phyloP scores from a whole-genome alignment of 495 filamentous ascomycete species.

The Penicillium longicatenatum region DNA sequence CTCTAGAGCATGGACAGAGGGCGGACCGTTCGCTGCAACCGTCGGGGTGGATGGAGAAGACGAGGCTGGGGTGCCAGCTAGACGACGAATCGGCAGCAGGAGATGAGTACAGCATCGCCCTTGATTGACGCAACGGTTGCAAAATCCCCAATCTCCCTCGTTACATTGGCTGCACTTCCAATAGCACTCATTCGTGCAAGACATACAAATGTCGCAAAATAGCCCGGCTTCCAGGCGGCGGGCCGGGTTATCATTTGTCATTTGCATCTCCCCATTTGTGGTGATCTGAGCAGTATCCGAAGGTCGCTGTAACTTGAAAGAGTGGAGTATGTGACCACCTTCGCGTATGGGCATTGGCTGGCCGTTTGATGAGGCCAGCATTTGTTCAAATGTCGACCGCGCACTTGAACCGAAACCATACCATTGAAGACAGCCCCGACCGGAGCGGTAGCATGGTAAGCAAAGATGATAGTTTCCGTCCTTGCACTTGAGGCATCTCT shows the following conservation, averaged over 20 bases:
- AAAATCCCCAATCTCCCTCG: conserved; percentile 91
- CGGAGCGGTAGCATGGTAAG: conserved; percentile 70
- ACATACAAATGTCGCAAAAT: conserved; percentile 77
- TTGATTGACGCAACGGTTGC: conserved; percentile 76
- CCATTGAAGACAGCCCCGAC: conserved; percentile 78
- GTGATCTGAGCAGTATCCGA: conserved; percentile 31
- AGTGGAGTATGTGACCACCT: conserved; percentile 65
- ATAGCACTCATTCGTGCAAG: conserved; percentile 72
- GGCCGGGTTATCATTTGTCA: conserved; percentile 65
- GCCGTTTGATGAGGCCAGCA: conserved; percentile 42
- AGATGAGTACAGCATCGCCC: conserved; percentile 76
- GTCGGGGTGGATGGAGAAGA: conserved; percentile 25
- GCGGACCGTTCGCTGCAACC: conserved; percentile 22
- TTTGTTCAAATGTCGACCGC: conserved; percentile 54
- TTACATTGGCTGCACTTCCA: conserved; percentile 86
- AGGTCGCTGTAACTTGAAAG: conserved; percentile 67
- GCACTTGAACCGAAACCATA: conserved; percentile 72
- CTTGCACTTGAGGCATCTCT: conserved; percentile 69
- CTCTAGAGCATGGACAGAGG: conserved; percentile 40
- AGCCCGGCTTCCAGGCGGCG: conserved; percentile 72
- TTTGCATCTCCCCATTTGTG: conserved; percentile 28
- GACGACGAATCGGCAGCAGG: conserved; percentile 64
- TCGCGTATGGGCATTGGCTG: conserved; percentile 44
- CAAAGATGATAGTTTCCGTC: conserved; percentile 77
- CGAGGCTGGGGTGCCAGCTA: conserved; percentile 26